phyloP scores from a whole-genome alignment of 306 rosid species.

The Boehmeria nivea region DNA sequence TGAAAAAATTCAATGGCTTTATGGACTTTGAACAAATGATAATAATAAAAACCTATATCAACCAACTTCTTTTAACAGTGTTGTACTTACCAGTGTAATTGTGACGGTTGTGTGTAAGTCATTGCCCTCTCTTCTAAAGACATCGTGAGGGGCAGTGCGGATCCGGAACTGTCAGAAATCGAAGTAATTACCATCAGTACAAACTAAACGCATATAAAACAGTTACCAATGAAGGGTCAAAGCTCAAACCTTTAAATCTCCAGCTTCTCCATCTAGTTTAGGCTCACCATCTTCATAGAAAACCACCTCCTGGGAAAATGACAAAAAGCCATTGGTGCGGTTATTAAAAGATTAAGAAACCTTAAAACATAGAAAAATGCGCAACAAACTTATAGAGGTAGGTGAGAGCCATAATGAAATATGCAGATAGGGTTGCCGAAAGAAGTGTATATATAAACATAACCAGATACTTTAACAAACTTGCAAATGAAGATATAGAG shows the following conservation, averaged over 20 bases:
- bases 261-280: conserved; percentile 87
- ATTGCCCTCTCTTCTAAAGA: conserved; percentile 77
- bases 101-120: conserved; percentile 85
- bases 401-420: neutral
- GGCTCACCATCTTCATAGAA: conserved; percentile 99
- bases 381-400: neutral
- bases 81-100: conserved; percentile 61
- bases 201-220: neutral
- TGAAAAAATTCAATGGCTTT: no score
- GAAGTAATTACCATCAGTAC: conserved; percentile 20
- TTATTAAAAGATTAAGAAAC: neutral
- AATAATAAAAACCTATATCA: neutral
- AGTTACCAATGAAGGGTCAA: conserved; percentile 5
- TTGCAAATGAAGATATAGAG: conserved; percentile 12
- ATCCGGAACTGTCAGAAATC: conserved; percentile 68
- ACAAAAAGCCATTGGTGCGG: neutral
- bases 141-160: conserved; percentile 78
- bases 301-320: conserved; percentile 65
- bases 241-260: conserved; percentile 77
- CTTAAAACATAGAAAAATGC: neutral
- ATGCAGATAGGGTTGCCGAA: neutral
- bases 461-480: neutral
- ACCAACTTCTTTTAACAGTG: neutral
- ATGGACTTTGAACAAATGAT: neutral
- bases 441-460: no score